phyloP scores from a whole-genome alignment of 176 grass and related monocot species.

The Carex littledalei region DNA sequence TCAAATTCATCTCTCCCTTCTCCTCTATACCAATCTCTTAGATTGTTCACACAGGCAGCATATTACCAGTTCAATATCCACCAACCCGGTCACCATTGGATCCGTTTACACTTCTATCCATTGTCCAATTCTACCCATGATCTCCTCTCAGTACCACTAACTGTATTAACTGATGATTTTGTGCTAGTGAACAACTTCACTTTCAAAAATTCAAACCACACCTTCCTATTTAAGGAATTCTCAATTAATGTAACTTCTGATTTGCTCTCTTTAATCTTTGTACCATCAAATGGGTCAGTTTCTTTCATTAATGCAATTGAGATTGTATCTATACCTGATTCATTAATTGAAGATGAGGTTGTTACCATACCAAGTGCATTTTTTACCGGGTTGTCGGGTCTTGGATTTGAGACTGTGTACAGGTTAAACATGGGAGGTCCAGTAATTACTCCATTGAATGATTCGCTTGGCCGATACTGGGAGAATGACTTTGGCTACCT shows the following conservation, averaged over 20 bases:
- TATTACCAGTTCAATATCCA: conserved; percentile 60
- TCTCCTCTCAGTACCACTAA: conserved; percentile 40
- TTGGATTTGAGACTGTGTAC: conserved; percentile 54
- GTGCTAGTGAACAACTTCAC: conserved; percentile 71
- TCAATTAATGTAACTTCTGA: conserved; percentile 56
- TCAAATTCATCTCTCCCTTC: conserved; percentile 21
- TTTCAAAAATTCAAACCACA: conserved; percentile 26
- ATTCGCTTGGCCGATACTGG: conserved; percentile 75
- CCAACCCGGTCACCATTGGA: conserved; percentile 67
- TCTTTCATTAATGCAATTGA: conserved; percentile 80
- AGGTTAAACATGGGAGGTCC: conserved; percentile 72
- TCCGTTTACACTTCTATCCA: conserved; percentile 65
- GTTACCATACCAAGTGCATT: conserved; percentile 40
- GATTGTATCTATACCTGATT: conserved; percentile 71
- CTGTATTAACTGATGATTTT: conserved; percentile 61
- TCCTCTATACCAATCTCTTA: conserved; percentile 46
- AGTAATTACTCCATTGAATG: conserved; percentile 58
- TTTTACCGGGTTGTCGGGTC: conserved; percentile 45
- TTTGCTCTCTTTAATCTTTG: conserved; percentile 60
- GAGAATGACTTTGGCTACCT: conserved; percentile 41
- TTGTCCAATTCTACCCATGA: conserved; percentile 54
- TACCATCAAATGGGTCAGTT: conserved; percentile 49
- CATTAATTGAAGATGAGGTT: conserved; percentile 53
- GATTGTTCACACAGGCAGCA: conserved; percentile 39
- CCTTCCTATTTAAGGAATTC: conserved; percentile 56